These are phyloP conservation scores for Eimeria maxima DNA, from an alignment of 169 alveolate species.

Conservation along the genomic window DNA sequence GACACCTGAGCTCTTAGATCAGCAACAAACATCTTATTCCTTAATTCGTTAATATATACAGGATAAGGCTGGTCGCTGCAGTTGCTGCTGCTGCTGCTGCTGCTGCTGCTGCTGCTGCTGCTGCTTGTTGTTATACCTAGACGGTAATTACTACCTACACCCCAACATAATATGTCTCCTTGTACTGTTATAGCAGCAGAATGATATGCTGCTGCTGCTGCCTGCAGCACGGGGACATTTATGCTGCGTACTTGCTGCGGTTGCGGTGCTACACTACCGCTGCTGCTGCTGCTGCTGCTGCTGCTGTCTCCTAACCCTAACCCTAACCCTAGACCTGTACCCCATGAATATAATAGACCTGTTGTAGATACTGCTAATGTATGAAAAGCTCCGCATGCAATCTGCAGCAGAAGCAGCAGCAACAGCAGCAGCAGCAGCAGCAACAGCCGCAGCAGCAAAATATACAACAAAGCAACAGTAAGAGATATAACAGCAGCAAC, in stretches of 20 bases:
- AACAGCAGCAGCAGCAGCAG: conserved; percentile 56
- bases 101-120: conserved; percentile 74
- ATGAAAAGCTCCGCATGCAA: conserved; percentile 87
- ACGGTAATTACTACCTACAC: conserved; percentile 86
- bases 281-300: too few species aligned
- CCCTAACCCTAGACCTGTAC: conserved; percentile 83
- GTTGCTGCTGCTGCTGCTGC: too few species aligned
- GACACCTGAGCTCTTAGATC: conserved; percentile 50
- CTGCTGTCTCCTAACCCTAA: too few species aligned
- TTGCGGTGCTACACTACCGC: not conserved
- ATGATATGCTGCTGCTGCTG: conserved; percentile 89
- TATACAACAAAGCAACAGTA: not conserved
- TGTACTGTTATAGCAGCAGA: conserved; percentile 86
- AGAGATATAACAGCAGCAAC: conserved; percentile 23
- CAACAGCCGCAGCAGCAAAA: conserved; percentile 11
- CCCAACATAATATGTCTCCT: conserved; percentile 89
- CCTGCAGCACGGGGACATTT: conserved; percentile 62
- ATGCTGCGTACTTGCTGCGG: conserved; percentile 57
- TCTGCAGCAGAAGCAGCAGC: conserved; percentile 50
- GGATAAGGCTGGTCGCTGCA: conserved; percentile 27
- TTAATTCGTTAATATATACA: conserved; percentile 54
- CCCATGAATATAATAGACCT: conserved; percentile 86
- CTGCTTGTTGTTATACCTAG: conserved; percentile 85
- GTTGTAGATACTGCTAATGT: conserved; percentile 82
- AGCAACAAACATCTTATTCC: conserved; percentile 60